Percentiles rank a stretch among this genome's conserved stretches.
These are phyloP conservation scores for Suillus luteus DNA, from an alignment of 768 basidiomycete genomes.

Conservation along the genomic window DNA sequence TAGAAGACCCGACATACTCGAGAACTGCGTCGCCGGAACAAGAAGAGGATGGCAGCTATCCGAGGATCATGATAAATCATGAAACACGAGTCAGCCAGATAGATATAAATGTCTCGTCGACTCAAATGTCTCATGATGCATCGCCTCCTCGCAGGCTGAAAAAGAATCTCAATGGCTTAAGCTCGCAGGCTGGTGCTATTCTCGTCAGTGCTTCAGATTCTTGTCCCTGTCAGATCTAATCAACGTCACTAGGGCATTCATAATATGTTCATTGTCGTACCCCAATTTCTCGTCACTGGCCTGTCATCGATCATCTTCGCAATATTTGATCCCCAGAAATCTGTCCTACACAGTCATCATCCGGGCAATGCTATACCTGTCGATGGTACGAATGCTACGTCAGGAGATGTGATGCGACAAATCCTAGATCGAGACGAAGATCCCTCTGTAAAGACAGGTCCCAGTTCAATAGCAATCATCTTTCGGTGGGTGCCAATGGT, in stretches of 20 bases:
- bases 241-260: constrained; percentile 74
- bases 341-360: constrained; percentile 40
- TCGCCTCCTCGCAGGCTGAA: background rate
- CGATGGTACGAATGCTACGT: constrained; percentile 13
- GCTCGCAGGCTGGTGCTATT: constrained; percentile 87
- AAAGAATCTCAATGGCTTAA: constrained; percentile 42
- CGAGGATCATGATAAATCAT: constrained; percentile 42
- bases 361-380: constrained; percentile 17
- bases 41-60: constrained; percentile 20
- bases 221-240: constrained; percentile 5
- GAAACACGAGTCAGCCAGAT: constrained; percentile 52
- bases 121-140: constrained; percentile 16
- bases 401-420: constrained; percentile 14
- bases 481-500: constrained; percentile 60
- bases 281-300: constrained; percentile 91
- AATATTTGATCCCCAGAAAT: constrained; percentile 69
- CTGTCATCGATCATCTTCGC: constrained; percentile 86
- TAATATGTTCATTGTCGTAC: constrained; percentile 91
- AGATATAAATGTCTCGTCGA: constrained; percentile 34
- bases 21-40: constrained; percentile 15
- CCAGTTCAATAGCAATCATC: constrained; percentile 78
- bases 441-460: constrained; percentile 24
- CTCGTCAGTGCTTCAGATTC: constrained; percentile 50
- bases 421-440: constrained; percentile 19
- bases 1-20: constrained; percentile 21